A percentile compares a stretch with the other conserved stretches of the same genome.
These are phyloP conservation scores for Populus hybrid DNA, from an alignment of 441 rosid genomes.

Conservation along the genomic window DNA sequence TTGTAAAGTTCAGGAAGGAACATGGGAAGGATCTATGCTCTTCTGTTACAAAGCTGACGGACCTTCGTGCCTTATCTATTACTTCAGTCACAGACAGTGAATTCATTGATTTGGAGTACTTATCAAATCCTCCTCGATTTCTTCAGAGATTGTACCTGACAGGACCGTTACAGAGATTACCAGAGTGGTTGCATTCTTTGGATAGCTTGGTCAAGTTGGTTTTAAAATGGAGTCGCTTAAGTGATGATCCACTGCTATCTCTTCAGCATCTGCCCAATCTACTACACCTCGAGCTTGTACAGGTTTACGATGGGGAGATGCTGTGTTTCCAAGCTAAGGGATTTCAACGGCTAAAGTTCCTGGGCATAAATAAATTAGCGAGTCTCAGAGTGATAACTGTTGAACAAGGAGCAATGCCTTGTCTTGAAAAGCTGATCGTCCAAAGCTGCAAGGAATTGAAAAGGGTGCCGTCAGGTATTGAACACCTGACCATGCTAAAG, in stretches of 20 bases:
- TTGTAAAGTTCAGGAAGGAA: slow-evolving; percentile 26
- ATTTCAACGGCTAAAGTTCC: too few relatives aligned
- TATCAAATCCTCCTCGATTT: slow-evolving; percentile 25
- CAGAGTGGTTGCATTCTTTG: slow-evolving; percentile 31
- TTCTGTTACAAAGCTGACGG: slow-evolving; percentile 22
- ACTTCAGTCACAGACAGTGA: slow-evolving; percentile 19
- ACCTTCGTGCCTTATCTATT: slow-evolving; percentile 32
- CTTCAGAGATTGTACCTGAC: slow-evolving; percentile 34
- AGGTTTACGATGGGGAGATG: background rate
- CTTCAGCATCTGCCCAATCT: slow-evolving; percentile 39
- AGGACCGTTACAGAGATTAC: slow-evolving; percentile 30
- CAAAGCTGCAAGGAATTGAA: too few relatives aligned
- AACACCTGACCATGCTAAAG: too few relatives aligned
- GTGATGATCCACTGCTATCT: slow-evolving; percentile 22
- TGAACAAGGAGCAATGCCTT: too few relatives aligned
- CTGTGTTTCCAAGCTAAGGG: too few relatives aligned
- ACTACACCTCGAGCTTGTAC: slow-evolving; percentile 36
- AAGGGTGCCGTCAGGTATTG: too few relatives aligned
- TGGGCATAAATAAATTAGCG: slow-evolving; percentile 37
- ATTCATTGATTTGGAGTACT: slow-evolving; percentile 24
- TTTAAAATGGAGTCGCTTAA: slow-evolving; percentile 33
- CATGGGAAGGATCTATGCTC: slow-evolving; percentile 35
- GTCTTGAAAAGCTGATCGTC: too few relatives aligned
- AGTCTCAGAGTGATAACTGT: too few relatives aligned
- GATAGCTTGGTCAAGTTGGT: slow-evolving; percentile 27